phyloP scores from a whole-genome alignment of 2,329 filamentous ascomycete species.

The Annulohypoxylon truncatum region DNA sequence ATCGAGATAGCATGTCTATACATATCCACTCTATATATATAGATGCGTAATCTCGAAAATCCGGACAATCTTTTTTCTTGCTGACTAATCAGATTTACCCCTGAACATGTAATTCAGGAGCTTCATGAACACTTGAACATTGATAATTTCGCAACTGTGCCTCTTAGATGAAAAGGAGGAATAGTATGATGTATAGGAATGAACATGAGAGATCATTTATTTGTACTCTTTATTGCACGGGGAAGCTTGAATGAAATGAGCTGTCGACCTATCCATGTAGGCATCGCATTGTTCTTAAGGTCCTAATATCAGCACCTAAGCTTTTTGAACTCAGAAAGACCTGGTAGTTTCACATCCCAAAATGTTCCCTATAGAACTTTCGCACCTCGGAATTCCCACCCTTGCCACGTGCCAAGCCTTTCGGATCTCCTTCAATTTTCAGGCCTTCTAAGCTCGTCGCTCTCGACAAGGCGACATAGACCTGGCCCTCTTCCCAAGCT shows the following conservation, averaged over 20 bases:
- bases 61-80: too few relatives aligned
- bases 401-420: constrained; percentile 31
- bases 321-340: too few relatives aligned
- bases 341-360: background rate
- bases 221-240: too few relatives aligned
- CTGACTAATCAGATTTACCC: background rate
- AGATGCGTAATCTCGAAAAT: too few relatives aligned
- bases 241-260: background rate
- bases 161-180: too few relatives aligned
- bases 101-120: background rate
- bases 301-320: too few relatives aligned
- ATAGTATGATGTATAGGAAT: too few relatives aligned
- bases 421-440: constrained; percentile 45
- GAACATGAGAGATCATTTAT: too few relatives aligned
- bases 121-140: too few relatives aligned
- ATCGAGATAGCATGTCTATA: background rate
- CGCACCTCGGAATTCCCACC: constrained; percentile 44
- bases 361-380: constrained; percentile 36
- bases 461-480: constrained; percentile 68
- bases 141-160: too few relatives aligned
- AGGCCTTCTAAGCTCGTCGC: constrained; percentile 61
- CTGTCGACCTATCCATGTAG: background rate
- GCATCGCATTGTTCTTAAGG: too few relatives aligned
- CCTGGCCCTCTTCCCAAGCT: constrained; percentile 65
- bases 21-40: too few relatives aligned